Percentiles rank a stretch among this genome's conserved stretches.
Conservation (phyloP, 352 stramenopile genomes). For the Globisporangium radiosum region DNA sequence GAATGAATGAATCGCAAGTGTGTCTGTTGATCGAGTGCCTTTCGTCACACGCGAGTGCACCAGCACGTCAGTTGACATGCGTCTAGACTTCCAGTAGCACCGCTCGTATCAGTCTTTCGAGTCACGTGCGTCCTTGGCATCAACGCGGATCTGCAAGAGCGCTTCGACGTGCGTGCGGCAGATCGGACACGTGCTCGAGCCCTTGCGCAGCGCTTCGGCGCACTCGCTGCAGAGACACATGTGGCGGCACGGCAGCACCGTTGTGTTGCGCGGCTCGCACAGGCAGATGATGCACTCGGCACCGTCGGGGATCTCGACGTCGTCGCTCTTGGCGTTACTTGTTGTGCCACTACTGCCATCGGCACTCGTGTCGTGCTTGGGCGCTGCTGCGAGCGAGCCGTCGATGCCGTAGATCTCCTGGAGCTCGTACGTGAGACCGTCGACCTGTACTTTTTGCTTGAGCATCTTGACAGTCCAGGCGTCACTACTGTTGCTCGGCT, state of each 20-base stretch:
- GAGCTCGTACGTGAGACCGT: conserved; percentile 77
- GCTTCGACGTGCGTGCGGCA: conserved; percentile 70
- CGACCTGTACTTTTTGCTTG: conserved; percentile 76
- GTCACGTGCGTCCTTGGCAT: conserved; percentile 29
- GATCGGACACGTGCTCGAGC: conserved; percentile 74
- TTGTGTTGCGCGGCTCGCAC: conserved; percentile 75
- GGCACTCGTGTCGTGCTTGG: conserved; percentile 20
- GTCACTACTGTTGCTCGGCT: conserved; percentile 18
- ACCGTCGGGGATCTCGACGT: conserved; percentile 67
- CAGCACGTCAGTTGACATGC: no score
- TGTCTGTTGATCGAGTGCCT: no score
- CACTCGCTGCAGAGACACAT: conserved; percentile 85
- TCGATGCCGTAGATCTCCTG: conserved; percentile 88
- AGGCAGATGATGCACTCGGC: conserved; percentile 87
- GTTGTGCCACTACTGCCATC: conserved; percentile 2
- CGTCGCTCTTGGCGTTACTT: conserved; percentile 18
- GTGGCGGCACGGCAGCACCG: conserved; percentile 77
- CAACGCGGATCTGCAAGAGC: conserved; percentile 73
- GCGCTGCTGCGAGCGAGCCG: conserved; percentile 46
- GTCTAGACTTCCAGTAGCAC: background rate
- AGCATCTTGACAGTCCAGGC: conserved; percentile 65
- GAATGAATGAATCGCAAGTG: no score
- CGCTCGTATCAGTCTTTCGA: conserved; percentile 12
- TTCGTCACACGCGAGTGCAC: background rate
- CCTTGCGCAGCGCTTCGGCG: conserved; percentile 63